These are phyloP conservation scores for Microbotryum saponariae DNA, from an alignment of 1,284 basidiomycete genomes.

Conservation along the genomic window DNA sequence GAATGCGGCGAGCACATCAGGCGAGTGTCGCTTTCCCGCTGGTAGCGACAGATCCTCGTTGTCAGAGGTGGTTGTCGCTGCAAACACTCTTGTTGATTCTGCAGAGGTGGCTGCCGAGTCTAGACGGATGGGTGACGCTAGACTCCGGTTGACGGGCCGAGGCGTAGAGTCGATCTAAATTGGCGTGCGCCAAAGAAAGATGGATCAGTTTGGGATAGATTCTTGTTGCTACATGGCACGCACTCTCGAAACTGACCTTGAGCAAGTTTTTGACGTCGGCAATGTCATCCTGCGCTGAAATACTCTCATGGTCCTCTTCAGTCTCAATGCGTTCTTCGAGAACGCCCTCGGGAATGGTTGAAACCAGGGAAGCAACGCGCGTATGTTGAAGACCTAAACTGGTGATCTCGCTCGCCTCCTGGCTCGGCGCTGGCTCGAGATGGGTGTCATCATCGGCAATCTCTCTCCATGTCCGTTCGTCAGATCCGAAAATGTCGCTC, in stretches of 20 bases:
- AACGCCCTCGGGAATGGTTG: constrained; percentile 21
- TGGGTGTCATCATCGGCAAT: constrained; percentile 11
- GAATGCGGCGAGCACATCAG: constrained; percentile 15
- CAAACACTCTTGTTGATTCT: neutral
- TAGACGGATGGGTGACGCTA: constrained; percentile 34
- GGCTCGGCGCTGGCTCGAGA: neutral
- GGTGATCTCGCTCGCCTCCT: constrained; percentile 1
- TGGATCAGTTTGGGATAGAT: neutral
- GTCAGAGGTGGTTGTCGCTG: neutral
- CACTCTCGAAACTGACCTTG: neutral
- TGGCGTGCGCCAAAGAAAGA: neutral
- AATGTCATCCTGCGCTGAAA: constrained; percentile 26
- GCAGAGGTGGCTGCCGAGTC: neutral
- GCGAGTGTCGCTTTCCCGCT: constrained; percentile 7
- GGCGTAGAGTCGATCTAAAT: neutral
- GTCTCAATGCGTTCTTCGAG: constrained; percentile 15
- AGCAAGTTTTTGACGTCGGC: constrained; percentile 29
- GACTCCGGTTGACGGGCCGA: neutral
- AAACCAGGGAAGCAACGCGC: constrained; percentile 4
- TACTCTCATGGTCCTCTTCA: constrained; percentile 11
- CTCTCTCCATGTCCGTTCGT: constrained; percentile 30
- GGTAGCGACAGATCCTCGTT: neutral
- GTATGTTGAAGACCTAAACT: constrained; percentile 1
- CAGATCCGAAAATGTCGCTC: constrained; percentile 30
- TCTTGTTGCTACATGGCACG: neutral